A percentile compares a stretch with the other conserved stretches of the same genome.
Evolutionary conservation across 257 asterid genomes (phyloP).

Genomic region (Galeopsis tetrahit): DNA sequence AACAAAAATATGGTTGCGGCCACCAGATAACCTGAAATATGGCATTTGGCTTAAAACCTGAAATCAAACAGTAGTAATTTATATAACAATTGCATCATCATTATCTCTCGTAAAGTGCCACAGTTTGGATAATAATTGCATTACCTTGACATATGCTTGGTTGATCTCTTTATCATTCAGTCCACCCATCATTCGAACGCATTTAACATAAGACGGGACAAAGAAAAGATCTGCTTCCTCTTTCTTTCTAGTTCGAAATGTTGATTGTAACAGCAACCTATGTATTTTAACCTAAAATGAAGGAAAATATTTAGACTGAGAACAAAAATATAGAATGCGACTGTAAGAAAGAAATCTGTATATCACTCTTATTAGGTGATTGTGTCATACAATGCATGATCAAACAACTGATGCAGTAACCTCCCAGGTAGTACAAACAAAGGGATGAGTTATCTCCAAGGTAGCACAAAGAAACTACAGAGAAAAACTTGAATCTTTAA

Average conservation of each 20-base stretch:
- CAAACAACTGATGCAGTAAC: conserved; percentile 15
- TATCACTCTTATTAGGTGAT: conserved; percentile 2
- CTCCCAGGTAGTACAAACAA: not conserved
- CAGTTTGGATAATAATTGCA: conserved; percentile 20
- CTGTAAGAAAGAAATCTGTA: not conserved
- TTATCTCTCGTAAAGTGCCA: conserved; percentile 25
- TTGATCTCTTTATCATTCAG: conserved; percentile 90
- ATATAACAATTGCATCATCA: conserved; percentile 33
- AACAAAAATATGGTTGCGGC: conserved; percentile 89
- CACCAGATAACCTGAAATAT: conserved; percentile 89
- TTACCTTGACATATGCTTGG: conserved; percentile 85
- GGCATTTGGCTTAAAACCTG: conserved; percentile 99
- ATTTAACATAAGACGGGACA: conserved; percentile 87
- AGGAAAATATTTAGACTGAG: conserved; percentile 21
- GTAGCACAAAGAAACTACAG: not conserved
- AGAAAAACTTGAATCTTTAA: not conserved
- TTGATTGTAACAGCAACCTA: conserved; percentile 73
- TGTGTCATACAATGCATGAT: not conserved
- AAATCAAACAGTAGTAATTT: conserved; percentile 45
- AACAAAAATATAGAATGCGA: not conserved
- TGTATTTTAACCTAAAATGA: conserved; percentile 82
- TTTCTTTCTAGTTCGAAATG: conserved; percentile 70
- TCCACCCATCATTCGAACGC: conserved; percentile 95
- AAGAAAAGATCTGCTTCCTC: conserved; percentile 90
- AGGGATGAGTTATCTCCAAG: not conserved